These are phyloP conservation scores for Jaapia argillacea DNA, from an alignment of 768 basidiomycete species.

Conservation along the genomic window DNA sequence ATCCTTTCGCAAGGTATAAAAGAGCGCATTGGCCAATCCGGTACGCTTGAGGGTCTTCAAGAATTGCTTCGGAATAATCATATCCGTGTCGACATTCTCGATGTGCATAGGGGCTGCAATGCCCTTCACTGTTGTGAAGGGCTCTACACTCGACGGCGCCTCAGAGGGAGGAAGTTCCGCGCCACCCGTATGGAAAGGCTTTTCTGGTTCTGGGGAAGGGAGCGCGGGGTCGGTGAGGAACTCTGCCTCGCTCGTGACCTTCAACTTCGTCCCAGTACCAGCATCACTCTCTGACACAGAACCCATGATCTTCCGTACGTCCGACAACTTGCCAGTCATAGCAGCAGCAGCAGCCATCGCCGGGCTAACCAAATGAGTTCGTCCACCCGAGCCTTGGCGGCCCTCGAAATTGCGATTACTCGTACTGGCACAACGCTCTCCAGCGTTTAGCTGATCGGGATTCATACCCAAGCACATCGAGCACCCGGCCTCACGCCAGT, in stretches of 20 bases:
- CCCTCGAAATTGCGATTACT: conserved; percentile 63
- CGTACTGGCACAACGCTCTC: conserved; percentile 49
- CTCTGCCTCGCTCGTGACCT: conserved; percentile 60
- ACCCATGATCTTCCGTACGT: conserved; percentile 44
- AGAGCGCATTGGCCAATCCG: conserved; percentile 49
- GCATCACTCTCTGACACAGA: conserved; percentile 18
- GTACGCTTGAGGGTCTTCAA: conserved; percentile 58
- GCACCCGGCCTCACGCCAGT: conserved; percentile 63
- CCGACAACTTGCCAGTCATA: conserved; percentile 45
- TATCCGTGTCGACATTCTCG: conserved; percentile 54
- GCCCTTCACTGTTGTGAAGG: conserved; percentile 40
- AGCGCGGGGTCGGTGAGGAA: conserved; percentile 61
- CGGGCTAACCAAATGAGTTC: conserved; percentile 56
- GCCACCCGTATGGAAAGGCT: conserved; percentile 10
- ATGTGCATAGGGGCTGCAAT: conserved; percentile 44
- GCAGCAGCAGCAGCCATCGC: conserved; percentile 63
- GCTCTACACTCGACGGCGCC: conserved; percentile 22
- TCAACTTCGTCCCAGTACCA: conserved; percentile 38
- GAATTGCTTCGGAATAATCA: conserved; percentile 61
- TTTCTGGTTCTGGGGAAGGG: conserved; percentile 25
- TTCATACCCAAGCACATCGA: conserved; percentile 71
- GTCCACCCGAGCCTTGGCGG: conserved; percentile 49
- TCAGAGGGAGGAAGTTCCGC: conserved; percentile 16
- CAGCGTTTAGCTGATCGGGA: conserved; percentile 52
- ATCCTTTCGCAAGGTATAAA: conserved; percentile 42